Evolutionary conservation across 1,284 basidiomycete species (phyloP), one percentile per base, ranked within the genome.

Genomic region (Chalciporus sp.): DNA sequence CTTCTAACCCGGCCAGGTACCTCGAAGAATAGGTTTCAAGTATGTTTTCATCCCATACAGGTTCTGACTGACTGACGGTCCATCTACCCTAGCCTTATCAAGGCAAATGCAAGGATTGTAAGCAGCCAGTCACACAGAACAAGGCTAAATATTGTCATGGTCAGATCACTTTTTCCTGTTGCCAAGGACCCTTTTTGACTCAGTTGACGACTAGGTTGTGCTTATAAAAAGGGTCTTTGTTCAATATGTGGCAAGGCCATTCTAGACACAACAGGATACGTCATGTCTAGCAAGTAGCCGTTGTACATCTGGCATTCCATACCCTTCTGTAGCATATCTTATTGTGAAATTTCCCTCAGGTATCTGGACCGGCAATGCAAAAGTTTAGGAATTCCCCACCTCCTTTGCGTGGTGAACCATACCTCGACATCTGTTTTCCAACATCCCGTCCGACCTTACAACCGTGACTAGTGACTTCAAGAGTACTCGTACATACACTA

Each of bases 101-200:
- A 72, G 80, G 81, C 47, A 91, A 89, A 69, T 93, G 91, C 69
- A 91, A 86, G 70, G 88, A 90, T 63, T 93, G 90, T 68, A 91
- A 90, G 72, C 85, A 85, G 62, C 80, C 84, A 0, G 83, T 85
- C 27, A 90, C 89, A 10, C 89, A 92, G 78, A 92, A 92, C 63
- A 83, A 80, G 61, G 91, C 88, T 27, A 92, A 90, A 72, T 92
- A 88, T 70, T 93, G 90, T 64, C 91, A 93, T 77, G 85, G 90
- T 90, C 58, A 50, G 74, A 47, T 17, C 50, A 47, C 51, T 42
- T 45, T 39, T 56, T 54, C 31, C 23, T 56, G 33, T 51, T 47
- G 42, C 52, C 45, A 31, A 31, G 27, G 40, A 40, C 16, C 26
- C 20, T 17, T 39, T 8, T 41, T 55, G 45, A 55, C 29, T n/a